Conservation (phyloP, 129 eudicot species). For the Tanacetum coccineum region DNA sequence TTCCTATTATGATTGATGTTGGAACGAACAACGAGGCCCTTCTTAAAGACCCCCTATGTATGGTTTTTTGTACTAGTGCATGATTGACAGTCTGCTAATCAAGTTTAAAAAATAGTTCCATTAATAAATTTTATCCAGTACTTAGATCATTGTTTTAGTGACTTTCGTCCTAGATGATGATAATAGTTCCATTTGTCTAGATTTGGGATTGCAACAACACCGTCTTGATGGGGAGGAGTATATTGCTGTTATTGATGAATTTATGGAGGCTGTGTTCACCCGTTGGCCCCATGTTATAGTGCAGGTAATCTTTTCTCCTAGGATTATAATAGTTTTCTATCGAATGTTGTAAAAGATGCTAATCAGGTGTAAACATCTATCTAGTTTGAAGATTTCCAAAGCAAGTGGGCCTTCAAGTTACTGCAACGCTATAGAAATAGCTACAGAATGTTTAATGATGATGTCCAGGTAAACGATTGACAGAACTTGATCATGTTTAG, state of each 20-base stretch:
- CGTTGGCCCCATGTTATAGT: slow-evolving; percentile 97
- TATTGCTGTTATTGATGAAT: slow-evolving; percentile 81
- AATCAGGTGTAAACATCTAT: slow-evolving; percentile 2
- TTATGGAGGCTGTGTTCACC: slow-evolving; percentile 96
- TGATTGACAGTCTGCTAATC: background rate
- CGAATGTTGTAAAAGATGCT: background rate
- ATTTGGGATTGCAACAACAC: slow-evolving; percentile 91
- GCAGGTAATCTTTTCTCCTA: slow-evolving; percentile 51
- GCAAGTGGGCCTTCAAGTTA: slow-evolving; percentile 95
- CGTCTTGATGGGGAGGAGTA: slow-evolving; percentile 98
- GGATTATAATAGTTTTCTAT: background rate
- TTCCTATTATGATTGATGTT: slow-evolving; percentile 96
- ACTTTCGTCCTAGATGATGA: background rate
- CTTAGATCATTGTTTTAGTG: slow-evolving; percentile 2
- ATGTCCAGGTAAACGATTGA: slow-evolving; percentile 33
- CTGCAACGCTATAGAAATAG: slow-evolving; percentile 82
- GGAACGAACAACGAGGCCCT: slow-evolving; percentile 97
- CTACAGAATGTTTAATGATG: slow-evolving; percentile 97
- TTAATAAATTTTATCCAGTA: slow-evolving; percentile 1
- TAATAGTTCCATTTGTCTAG: slow-evolving; percentile 36
- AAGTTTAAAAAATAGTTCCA: background rate
- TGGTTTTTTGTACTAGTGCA: slow-evolving; percentile 1
- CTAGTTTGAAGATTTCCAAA: slow-evolving; percentile 99
- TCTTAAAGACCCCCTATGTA: slow-evolving; percentile 86
- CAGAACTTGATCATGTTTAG: too few relatives aligned